These are phyloP conservation scores for Curvularia spicifera DNA, from an alignment of 2,329 filamentous ascomycete species.

Conservation along the genomic window DNA sequence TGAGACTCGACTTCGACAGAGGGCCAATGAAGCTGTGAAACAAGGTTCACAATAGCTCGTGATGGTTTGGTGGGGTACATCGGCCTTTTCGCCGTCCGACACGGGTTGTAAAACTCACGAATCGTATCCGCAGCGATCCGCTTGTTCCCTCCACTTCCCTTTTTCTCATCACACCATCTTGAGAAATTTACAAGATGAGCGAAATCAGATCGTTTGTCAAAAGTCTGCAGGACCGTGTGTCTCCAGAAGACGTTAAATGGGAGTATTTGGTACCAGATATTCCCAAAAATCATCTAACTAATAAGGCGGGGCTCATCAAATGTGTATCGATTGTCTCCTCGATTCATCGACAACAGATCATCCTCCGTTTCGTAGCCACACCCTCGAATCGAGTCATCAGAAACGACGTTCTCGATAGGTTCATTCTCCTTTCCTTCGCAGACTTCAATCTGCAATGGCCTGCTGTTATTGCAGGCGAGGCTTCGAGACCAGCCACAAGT, in stretches of 20 bases:
- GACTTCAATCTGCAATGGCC: slow-evolving; percentile 41
- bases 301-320: slow-evolving; percentile 34
- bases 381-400: slow-evolving; percentile 44
- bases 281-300: not conserved
- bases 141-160: not conserved
- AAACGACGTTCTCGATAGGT: slow-evolving; percentile 36
- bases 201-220: slow-evolving; percentile 18
- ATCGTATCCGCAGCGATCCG: not conserved
- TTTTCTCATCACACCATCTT: not conserved
- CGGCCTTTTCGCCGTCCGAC: slow-evolving; percentile 1
- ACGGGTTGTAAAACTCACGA: not conserved
- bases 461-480: slow-evolving; percentile 5
- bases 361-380: slow-evolving; percentile 32
- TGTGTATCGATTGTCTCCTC: slow-evolving; percentile 36
- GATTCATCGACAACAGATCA: slow-evolving; percentile 31
- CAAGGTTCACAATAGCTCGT: not conserved
- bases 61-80: not conserved
- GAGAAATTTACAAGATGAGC: slow-evolving; percentile 13
- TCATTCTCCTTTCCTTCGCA: slow-evolving; percentile 47
- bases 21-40: not conserved
- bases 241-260: slow-evolving; percentile 37
- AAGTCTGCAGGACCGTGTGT: slow-evolving; percentile 29
- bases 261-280: slow-evolving; percentile 30
- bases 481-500: slow-evolving; percentile 33
- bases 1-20: not conserved